Base-by-base conservation (phyloP, 345 rosid species). In the Excoecaria agallocha region DNA sequence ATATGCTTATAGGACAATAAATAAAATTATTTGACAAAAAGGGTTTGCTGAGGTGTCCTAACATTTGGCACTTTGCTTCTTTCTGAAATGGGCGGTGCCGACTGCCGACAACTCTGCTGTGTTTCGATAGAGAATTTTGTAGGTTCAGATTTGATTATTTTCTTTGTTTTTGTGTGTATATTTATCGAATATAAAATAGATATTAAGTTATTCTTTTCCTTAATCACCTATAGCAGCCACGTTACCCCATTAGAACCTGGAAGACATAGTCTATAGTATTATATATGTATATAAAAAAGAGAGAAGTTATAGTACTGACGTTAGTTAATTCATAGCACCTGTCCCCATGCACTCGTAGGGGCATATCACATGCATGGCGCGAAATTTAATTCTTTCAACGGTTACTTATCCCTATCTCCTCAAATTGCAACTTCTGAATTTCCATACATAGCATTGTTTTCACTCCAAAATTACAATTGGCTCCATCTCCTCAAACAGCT, bases 351-450 rank as follows among this genome's bases (percentile, higher is more conserved):
- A 5, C 7, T 43, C 12, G 60, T 45, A 54, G 57, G 77, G 79
- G 25, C 37, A 24, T n/a, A n/a, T 75, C 80, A 76, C 82, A 63
- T 82, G 85, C 70, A 65, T 51, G 75, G 82, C 80, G 72, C 66
- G 61, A 69, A 69, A 72, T 68, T 69, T 25, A 57, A 49, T 70
- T 52, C 35, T 8, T 8, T 15, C 22, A 9, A 25, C 30, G 8
- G 63, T 70, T 12, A 30, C 30, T 30, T 30, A 43, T 35, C 46
- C 49, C 13, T 6, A 7, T 76, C 46, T 48, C n/a, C 20, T 4
- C 4, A 3, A 10, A 5, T 4, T 7, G 2, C 6, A 5, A 15
- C 37, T 30, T 3, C 39, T 68, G 30, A 10, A 17, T 60, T 45
- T 12, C 41, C 74, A 7, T 3, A 9, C 11, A 6, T 20, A 17